Evolutionary conservation across 2,329 filamentous ascomycete genomes (phyloP).

Genomic region (Eutypa lata): DNA sequence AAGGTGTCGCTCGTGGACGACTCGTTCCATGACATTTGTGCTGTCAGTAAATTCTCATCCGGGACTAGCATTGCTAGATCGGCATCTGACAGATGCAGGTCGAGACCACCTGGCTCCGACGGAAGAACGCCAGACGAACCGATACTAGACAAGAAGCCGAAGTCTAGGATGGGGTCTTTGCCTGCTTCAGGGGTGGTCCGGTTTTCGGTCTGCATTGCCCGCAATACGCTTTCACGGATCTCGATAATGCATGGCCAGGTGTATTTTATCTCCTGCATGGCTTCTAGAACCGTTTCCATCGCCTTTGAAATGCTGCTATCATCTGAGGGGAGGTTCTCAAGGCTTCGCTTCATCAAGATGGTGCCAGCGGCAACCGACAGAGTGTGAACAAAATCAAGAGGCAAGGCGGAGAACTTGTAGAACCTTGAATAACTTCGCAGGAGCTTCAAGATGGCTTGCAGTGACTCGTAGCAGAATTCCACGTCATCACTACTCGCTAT

Average conservation of each 20-base stretch:
- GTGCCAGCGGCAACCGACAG: slow-evolving; percentile 44
- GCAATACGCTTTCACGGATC: slow-evolving; percentile 33
- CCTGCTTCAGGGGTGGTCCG: slow-evolving; percentile 8
- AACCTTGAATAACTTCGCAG: slow-evolving; percentile 41
- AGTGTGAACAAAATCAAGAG: slow-evolving; percentile 47
- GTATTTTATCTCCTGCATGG: slow-evolving; percentile 49
- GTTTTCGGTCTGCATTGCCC: slow-evolving; percentile 11
- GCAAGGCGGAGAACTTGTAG: slow-evolving; percentile 41
- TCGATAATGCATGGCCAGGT: slow-evolving; percentile 45
- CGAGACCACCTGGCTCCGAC: neutral
- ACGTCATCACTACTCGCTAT: slow-evolving; percentile 42
- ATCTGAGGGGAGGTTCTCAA: slow-evolving; percentile 37
- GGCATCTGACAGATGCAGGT: slow-evolving; percentile 6
- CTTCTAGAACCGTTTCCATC: slow-evolving; percentile 46
- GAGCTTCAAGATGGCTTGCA: slow-evolving; percentile 42
- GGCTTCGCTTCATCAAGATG: slow-evolving; percentile 43
- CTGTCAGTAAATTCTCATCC: slow-evolving; percentile 5
- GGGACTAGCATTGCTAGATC: slow-evolving; percentile 4
- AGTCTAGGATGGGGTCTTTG: slow-evolving; percentile 19
- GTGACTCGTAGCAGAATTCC: slow-evolving; percentile 47
- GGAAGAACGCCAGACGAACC: neutral
- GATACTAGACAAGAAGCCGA: slow-evolving; percentile 17
- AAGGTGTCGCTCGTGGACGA: neutral
- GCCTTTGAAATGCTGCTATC: slow-evolving; percentile 46
- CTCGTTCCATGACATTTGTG: slow-evolving; percentile 2